Conservation (phyloP, 2,329 filamentous ascomycete species). For the Sclerotinia subarctica region DNA sequence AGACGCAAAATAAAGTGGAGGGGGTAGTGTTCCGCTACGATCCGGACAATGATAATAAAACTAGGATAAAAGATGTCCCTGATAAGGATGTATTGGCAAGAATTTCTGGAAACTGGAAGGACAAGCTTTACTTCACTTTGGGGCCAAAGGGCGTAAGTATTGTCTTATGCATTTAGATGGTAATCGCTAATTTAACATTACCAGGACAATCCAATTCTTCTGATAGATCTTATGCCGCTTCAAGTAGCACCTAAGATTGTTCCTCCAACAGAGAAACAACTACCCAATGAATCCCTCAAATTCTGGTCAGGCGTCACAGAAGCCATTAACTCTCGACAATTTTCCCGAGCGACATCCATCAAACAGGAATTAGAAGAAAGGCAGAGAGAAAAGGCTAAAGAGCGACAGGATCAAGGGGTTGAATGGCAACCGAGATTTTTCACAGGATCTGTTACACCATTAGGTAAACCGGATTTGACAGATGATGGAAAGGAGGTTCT, state of each 20-base stretch:
- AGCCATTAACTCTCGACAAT: constrained; percentile 81
- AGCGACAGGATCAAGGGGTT: constrained; percentile 66
- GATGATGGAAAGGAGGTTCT: constrained; percentile 58
- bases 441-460: constrained; percentile 55
- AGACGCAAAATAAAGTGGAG: constrained; percentile 85
- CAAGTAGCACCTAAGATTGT: constrained; percentile 73
- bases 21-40: constrained; percentile 91
- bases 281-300: constrained; percentile 82
- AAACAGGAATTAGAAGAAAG: constrained; percentile 91
- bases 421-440: constrained; percentile 91
- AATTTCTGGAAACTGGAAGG: constrained; percentile 83
- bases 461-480: constrained; percentile 61
- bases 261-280: constrained; percentile 73
- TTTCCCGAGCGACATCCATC: constrained; percentile 73
- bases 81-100: constrained; percentile 79
- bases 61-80: constrained; percentile 78
- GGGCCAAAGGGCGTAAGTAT: constrained; percentile 57
- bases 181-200: constrained; percentile 36
- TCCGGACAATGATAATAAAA: constrained; percentile 77
- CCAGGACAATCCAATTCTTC: constrained; percentile 61
- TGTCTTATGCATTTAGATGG: constrained; percentile 22
- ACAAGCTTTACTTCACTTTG: constrained; percentile 60
- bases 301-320: constrained; percentile 88
- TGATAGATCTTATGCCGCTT: constrained; percentile 87
- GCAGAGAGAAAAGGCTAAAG: constrained; percentile 79